phyloP scores from a whole-genome alignment of 768 basidiomycete genomes.

The Jaapia argillacea region DNA sequence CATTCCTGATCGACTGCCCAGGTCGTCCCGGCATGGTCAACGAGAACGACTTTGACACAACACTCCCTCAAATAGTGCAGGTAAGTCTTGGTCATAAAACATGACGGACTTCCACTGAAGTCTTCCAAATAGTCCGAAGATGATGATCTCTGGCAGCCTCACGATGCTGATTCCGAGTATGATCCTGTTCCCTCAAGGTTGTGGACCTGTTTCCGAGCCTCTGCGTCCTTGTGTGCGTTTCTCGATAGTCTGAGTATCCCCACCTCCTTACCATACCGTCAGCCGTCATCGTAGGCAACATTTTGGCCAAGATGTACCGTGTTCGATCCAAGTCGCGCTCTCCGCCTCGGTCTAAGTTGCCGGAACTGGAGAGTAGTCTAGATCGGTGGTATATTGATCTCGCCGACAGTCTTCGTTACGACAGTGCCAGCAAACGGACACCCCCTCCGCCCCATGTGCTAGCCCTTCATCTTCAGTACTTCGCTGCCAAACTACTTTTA shows the following conservation, averaged over 20 bases:
- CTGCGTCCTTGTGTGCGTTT: constrained; percentile 44
- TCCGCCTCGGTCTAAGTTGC: constrained; percentile 38
- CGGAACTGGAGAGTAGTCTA: constrained; percentile 50
- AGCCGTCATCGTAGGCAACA: constrained; percentile 61
- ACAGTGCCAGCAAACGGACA: constrained; percentile 40
- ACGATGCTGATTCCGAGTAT: constrained; percentile 30
- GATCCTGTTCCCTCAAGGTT: constrained; percentile 34
- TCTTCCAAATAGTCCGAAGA: no score
- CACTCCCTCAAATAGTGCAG: constrained; percentile 44
- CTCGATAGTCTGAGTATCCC: not conserved
- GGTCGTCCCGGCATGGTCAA: constrained; percentile 62
- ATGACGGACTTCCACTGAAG: no score
- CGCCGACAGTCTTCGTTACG: constrained; percentile 53
- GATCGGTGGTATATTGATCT: constrained; percentile 70
- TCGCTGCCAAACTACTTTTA: constrained; percentile 63
- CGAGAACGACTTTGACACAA: constrained; percentile 62
- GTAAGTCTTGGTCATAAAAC: constrained; percentile 33
- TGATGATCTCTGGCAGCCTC: constrained; percentile 30
- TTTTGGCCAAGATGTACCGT: constrained; percentile 63
- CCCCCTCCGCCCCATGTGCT: constrained; percentile 57
- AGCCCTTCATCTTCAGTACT: constrained; percentile 65
- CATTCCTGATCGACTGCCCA: constrained; percentile 15
- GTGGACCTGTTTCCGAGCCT: constrained; percentile 46
- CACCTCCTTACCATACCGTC: constrained; percentile 1
- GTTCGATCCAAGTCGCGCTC: constrained; percentile 39